These are phyloP conservation scores for Kwoniella dendrophila DNA, from an alignment of 768 basidiomycete species.

Conservation along the genomic window DNA sequence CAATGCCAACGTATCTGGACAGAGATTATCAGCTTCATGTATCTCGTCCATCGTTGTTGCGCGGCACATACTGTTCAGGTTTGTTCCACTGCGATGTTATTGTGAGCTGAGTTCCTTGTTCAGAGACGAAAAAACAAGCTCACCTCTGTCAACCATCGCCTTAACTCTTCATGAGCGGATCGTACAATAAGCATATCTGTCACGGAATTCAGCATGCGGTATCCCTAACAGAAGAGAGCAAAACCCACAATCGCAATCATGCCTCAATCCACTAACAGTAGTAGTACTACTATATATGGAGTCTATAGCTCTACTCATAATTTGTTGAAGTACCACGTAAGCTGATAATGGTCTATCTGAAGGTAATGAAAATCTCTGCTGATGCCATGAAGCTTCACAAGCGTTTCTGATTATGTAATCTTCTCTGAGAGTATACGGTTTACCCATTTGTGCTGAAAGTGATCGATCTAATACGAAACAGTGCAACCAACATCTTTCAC, in stretches of 20 bases:
- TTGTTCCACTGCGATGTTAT: slow-evolving; percentile 31
- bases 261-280: slow-evolving; percentile 77
- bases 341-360: slow-evolving; percentile 72
- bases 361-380: slow-evolving; percentile 65
- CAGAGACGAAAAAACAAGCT: neutral
- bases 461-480: slow-evolving; percentile 90
- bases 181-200: slow-evolving; percentile 56
- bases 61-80: slow-evolving; percentile 33
- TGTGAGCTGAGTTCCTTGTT: slow-evolving; percentile 3
- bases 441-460: slow-evolving; percentile 92
- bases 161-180: slow-evolving; percentile 50
- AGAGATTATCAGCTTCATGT: neutral
- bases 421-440: slow-evolving; percentile 87
- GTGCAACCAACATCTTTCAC: slow-evolving; percentile 90
- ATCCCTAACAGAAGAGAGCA: slow-evolving; percentile 43
- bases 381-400: slow-evolving; percentile 69
- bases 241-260: slow-evolving; percentile 73
- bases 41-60: too few species aligned
- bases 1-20: neutral
- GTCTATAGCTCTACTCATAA: slow-evolving; percentile 84
- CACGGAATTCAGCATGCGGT: slow-evolving; percentile 65
- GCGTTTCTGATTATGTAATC: slow-evolving; percentile 86
- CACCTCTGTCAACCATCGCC: slow-evolving; percentile 45
- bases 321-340: slow-evolving; percentile 86
- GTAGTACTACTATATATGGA: slow-evolving; percentile 77